Evolutionary conservation across 129 eudicot genomes (phyloP).

Genomic region (Centrapalus pauciflorus): DNA sequence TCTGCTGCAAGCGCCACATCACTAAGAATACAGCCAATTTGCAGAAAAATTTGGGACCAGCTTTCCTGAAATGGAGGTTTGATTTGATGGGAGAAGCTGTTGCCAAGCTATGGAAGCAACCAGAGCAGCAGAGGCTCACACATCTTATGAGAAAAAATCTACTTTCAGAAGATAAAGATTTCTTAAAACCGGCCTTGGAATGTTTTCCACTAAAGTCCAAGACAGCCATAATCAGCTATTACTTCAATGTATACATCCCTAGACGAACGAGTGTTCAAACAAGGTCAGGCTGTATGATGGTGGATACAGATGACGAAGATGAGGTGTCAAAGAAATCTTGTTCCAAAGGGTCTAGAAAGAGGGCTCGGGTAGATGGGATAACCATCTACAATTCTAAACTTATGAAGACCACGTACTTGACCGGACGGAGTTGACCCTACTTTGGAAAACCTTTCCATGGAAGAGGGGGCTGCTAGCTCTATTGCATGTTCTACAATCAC

Average conservation of each 20-base stretch:
- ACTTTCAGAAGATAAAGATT: constrained; percentile 28
- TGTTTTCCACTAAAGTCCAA: constrained; percentile 32
- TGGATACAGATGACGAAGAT: constrained; percentile 53
- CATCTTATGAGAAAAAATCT: constrained; percentile 26
- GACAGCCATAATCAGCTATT: constrained; percentile 38
- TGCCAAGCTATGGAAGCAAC: constrained; percentile 43
- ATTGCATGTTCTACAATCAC: neutral
- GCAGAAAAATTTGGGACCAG: constrained; percentile 41
- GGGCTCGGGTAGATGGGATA: constrained; percentile 7
- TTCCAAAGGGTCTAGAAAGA: constrained; percentile 18
- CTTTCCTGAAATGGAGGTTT: constrained; percentile 53
- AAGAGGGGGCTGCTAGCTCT: neutral
- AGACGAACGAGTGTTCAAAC: constrained; percentile 42
- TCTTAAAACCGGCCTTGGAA: constrained; percentile 35
- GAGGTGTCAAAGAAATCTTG: constrained; percentile 16
- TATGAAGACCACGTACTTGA: constrained; percentile 26
- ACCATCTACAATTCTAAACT: constrained; percentile 10
- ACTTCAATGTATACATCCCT: constrained; percentile 54
- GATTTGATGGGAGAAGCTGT: constrained; percentile 62
- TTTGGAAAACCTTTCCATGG: neutral
- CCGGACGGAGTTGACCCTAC: constrained; percentile 27
- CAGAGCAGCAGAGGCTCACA: constrained; percentile 39
- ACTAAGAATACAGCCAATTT: constrained; percentile 19
- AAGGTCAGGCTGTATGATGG: constrained; percentile 26
- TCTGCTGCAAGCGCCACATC: constrained; percentile 37